Percentiles rank a stretch among this genome's conserved stretches.
phyloP scores from a whole-genome alignment of 805 yeast genomes.

The Teunomyces stri region DNA sequence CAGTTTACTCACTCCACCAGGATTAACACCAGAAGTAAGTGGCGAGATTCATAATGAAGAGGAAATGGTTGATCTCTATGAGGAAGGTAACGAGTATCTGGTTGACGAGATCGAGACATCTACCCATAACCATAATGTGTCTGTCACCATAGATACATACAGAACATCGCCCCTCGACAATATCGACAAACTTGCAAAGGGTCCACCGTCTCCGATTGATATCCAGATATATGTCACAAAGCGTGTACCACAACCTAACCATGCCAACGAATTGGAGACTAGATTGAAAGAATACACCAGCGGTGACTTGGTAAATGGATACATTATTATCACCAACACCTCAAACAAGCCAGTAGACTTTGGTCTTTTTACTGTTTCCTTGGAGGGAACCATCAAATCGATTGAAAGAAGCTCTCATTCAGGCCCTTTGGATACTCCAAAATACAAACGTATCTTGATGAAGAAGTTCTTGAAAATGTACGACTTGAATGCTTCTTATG shows the following conservation, averaged over 20 bases:
- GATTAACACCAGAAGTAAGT: conserved; percentile 10
- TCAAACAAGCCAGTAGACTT: conserved; percentile 43
- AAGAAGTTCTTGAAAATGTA: conserved; percentile 59
- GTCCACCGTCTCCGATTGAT: conserved; percentile 41
- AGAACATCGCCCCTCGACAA: conserved; percentile 52
- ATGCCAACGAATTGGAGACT: conserved; percentile 41
- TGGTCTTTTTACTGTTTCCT: conserved; percentile 37
- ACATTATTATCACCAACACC: conserved; percentile 48
- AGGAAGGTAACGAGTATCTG: conserved; percentile 5
- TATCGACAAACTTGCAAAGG: conserved; percentile 47
- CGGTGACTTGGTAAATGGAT: conserved; percentile 43
- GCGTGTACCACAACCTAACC: conserved; percentile 46
- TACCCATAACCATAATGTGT: conserved; percentile 11
- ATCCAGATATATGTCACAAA: conserved; percentile 53
- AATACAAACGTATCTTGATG: conserved; percentile 31
- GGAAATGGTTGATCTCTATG: background rate
- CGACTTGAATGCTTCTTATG: conserved; percentile 57
- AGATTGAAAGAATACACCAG: conserved; percentile 42
- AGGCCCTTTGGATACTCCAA: conserved; percentile 11
- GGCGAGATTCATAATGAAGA: conserved; percentile 2
- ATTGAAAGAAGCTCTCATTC: conserved; percentile 19
- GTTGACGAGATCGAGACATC: conserved; percentile 6
- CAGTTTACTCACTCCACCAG: conserved; percentile 30
- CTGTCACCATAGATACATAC: conserved; percentile 16
- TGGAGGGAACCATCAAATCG: conserved; percentile 36